Base-by-base conservation (phyloP, 257 asterid species). In the Solanum clarkiae region DNA sequence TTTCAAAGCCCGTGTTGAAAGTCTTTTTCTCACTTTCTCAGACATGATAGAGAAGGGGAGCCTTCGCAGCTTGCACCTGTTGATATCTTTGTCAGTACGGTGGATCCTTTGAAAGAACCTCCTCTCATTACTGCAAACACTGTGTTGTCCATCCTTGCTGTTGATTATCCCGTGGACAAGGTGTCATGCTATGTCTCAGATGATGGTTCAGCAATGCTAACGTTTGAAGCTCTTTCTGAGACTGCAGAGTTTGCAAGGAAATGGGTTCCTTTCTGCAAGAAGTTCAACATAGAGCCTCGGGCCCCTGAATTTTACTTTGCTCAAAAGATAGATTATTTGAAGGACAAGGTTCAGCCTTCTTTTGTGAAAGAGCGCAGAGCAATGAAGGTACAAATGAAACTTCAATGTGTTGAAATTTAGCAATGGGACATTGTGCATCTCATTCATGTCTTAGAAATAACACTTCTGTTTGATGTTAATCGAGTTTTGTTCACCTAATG, bases 231-330 rank as follows among this genome's bases (percentile, higher is more conserved):
- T 87, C 91, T 93, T 44, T 93, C 97, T 65, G 97, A 92, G 89
- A 93, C 95, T 3, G 93, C 97, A 9, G 97, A 93, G 87, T 93
- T 92, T 82, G 97, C 97, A 18, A 87, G 91, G 88, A 93, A 91
- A 84, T 93, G 94, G 97, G 94, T 93, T 42, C 97, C 97, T 26
- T 93, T 93, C 84, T 93, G 94, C 88, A 93, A 93, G 92, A 93
- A 93, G 87, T 91, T 89, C 80, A 86, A 66, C 69, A 89, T 93
- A 53, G 96, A 93, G 88, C 96, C 96, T 55, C 88, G 96, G 86
- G 96, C 94, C 79, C 94, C 96, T 13, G 96, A 93, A 68, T 92
- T 92, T 89, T 93, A 93, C 86, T 93, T 93, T 81, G 90, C 89
- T 40, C 94, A 92, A 86, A 93, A 93, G 91, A 92, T 93, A 63